These are phyloP conservation scores for Neocallimastix lanati DNA, from an alignment of 192 early-diverging fungal genomes.

Conservation along the genomic window DNA sequence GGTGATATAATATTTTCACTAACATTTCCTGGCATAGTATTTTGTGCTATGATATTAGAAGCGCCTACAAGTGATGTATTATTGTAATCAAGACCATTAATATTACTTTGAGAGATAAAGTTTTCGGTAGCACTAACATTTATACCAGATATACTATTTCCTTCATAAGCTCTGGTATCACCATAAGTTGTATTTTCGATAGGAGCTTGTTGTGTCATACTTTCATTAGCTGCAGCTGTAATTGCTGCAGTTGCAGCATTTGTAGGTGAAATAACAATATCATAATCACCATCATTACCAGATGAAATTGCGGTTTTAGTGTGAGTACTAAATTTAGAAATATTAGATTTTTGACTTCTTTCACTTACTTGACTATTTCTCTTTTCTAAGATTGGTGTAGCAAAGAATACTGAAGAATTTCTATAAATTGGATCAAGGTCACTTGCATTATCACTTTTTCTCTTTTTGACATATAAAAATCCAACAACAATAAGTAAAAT, in stretches of 20 bases:
- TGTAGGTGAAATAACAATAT: neutral
- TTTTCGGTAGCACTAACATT: neutral
- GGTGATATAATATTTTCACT: neutral
- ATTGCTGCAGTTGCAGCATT: neutral
- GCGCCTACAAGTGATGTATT: neutral
- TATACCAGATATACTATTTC: neutral
- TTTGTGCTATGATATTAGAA: neutral
- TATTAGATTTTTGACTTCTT: too few relatives aligned
- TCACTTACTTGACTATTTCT: too few relatives aligned
- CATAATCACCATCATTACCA: neutral
- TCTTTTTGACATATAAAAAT: neutral
- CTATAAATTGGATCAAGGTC: neutral
- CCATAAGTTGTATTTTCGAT: neutral
- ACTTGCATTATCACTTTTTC: neutral
- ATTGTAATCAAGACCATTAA: neutral
- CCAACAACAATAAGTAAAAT: neutral
- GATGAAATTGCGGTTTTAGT: neutral
- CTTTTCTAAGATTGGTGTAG: neutral
- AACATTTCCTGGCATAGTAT: neutral
- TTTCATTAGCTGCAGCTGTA: too few relatives aligned
- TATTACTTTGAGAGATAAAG: neutral
- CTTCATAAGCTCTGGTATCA: neutral
- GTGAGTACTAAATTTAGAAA: neutral
- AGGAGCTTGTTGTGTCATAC: neutral
- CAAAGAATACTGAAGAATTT: neutral